These are phyloP conservation scores for Pyricularia sp. DNA, from an alignment of 2,329 filamentous ascomycete species.

Conservation along the genomic window DNA sequence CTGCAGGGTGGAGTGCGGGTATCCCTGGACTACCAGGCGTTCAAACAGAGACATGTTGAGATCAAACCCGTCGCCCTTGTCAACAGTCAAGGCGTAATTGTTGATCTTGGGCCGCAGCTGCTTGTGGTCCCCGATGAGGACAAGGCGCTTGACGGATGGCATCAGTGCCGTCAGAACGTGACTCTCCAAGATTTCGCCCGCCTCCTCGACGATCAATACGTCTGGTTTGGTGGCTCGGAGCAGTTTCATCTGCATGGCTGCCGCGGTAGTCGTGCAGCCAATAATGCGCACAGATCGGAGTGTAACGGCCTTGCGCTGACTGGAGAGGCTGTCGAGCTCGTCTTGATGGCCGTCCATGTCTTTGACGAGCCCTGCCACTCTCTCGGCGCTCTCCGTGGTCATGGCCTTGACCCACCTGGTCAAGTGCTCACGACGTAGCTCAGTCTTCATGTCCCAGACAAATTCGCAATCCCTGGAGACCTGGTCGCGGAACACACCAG, in stretches of 20 bases:
- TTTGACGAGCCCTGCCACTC: constrained; percentile 26
- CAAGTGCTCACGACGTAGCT: constrained; percentile 25
- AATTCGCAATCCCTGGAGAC: constrained; percentile 16
- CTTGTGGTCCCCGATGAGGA: constrained; percentile 66
- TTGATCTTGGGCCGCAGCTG: constrained; percentile 61
- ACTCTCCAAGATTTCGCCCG: constrained; percentile 62
- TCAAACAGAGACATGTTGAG: constrained; percentile 63
- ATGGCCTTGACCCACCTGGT: constrained; percentile 34
- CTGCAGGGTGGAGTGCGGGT: constrained; percentile 41
- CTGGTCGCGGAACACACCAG: constrained; percentile 29
- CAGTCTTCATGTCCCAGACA: constrained; percentile 43
- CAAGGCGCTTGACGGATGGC: constrained; percentile 47
- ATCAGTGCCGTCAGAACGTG: constrained; percentile 55
- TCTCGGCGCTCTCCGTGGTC: constrained; percentile 37
- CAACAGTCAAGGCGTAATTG: constrained; percentile 50
- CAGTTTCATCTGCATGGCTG: constrained; percentile 49
- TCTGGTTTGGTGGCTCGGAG: constrained; percentile 46
- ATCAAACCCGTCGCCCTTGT: constrained; percentile 56
- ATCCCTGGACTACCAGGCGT: constrained; percentile 47
- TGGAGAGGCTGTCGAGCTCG: constrained; percentile 31
- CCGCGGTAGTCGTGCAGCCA: constrained; percentile 62
- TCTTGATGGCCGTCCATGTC: constrained; percentile 32
- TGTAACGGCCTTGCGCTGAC: constrained; percentile 28
- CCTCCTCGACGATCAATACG: constrained; percentile 61
- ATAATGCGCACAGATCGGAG: constrained; percentile 52